phyloP scores from a whole-genome alignment of 2,329 filamentous ascomycete genomes.

The Alternaria sp. region DNA sequence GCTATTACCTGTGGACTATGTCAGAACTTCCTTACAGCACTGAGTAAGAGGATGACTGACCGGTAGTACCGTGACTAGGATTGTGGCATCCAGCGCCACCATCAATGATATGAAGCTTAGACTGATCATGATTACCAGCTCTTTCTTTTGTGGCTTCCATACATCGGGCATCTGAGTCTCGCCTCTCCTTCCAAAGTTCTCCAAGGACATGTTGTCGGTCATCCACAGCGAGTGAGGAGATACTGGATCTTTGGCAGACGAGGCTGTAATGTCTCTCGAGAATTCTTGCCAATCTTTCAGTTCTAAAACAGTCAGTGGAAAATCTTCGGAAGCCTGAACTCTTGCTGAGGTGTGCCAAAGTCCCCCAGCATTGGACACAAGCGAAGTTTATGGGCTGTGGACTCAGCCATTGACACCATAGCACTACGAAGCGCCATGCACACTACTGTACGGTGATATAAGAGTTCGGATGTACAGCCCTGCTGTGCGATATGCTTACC shows the following conservation, averaged over 20 bases:
- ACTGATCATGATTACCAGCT: slow-evolving; percentile 35
- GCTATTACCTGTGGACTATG: slow-evolving; percentile 26
- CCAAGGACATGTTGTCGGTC: not conserved
- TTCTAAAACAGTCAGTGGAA: not conserved
- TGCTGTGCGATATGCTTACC: not conserved
- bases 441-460: not conserved
- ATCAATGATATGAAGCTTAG: slow-evolving; percentile 36
- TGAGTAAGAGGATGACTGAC: slow-evolving; percentile 13
- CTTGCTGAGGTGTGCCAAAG: not conserved
- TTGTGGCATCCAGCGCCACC: slow-evolving; percentile 40
- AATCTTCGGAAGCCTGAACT: not conserved
- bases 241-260: not conserved
- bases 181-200: slow-evolving; percentile 19
- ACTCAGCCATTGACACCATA: not conserved
- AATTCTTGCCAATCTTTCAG: not conserved
- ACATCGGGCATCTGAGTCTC: not conserved
- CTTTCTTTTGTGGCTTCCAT: slow-evolving; percentile 23
- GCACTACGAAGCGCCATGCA: not conserved
- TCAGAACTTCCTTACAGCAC: not conserved
- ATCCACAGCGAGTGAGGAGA: slow-evolving; percentile 1
- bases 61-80: slow-evolving; percentile 37
- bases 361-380: not conserved
- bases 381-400: not conserved
- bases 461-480: not conserved
- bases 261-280: not conserved